Evolutionary conservation across 495 filamentous ascomycete species (phyloP), one percentile per base, ranked within the genome.

Genomic region (Bombardia bombarda): DNA sequence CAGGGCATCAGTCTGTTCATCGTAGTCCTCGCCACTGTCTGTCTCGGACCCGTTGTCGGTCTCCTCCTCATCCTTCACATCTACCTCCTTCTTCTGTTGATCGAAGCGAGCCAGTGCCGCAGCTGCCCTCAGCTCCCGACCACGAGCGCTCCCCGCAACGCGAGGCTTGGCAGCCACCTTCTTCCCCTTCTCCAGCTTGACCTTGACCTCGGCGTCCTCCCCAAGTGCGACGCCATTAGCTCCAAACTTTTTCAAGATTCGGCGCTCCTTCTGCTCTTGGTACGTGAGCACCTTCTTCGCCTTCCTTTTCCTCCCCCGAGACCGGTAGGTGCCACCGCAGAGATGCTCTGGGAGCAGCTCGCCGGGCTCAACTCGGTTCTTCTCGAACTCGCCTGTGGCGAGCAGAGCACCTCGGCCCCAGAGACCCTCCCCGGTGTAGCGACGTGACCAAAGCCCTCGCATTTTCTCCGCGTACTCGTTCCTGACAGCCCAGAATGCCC

Each of bases 81-180:
- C 52, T 44, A 67, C 62, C 47, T 64, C 54, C 45, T 75, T 70
- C 60, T 72, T 70, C 42, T 64, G 61, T 35, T 69, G 58, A 23
- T 84, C 82, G 40, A 90, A 86, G 47, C 86, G 74, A 16, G 80
- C 83, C 46, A 90, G 49, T 4, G 86, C 86, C 31, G 86, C 86
- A 12, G 80, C 84, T 20, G 84, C 86, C 47, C 86, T 68, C 13
- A 90, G 59, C 38, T 90, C 86, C 44, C 86, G 64, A 1, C 86
- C 86, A 40, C 86, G 62, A 23, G 69, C 70, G 51, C 83, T 87
- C 12, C 66, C 66, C 7, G 86, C 86, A 12, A 89, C 82, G 43
- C 79, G 70, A 0, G 86, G 86, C 48, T 85, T 88, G 7, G 67
- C 73, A 28, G 67, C 67, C 3, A 66, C 54, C 24, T 57, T 68